A percentile compares a stretch with the other conserved stretches of the same genome.
Evolutionary conservation across 2,329 filamentous ascomycete species (phyloP).

Genomic region (Gremmenia infestans): DNA sequence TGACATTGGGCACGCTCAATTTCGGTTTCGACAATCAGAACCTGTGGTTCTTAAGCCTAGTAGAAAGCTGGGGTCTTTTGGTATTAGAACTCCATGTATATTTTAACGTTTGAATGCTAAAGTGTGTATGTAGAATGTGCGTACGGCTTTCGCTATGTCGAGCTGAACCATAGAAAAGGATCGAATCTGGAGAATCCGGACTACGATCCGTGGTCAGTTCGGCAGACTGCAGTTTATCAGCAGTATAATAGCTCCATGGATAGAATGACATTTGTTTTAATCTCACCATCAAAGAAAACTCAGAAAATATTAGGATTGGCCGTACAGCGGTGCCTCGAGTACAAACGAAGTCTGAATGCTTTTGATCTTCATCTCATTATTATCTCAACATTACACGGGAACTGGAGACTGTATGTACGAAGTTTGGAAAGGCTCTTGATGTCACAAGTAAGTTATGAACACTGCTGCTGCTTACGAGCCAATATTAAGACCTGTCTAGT

Average conservation of each 20-base stretch:
- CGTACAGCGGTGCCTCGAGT: neutral
- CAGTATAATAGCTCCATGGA: constrained; percentile 6
- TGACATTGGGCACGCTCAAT: constrained; percentile 10
- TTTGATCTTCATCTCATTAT: constrained; percentile 16
- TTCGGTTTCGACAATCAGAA: constrained; percentile 6
- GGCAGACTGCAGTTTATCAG: constrained; percentile 16
- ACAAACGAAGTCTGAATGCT: constrained; percentile 1
- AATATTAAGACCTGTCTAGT: neutral
- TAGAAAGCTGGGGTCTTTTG: constrained; percentile 5
- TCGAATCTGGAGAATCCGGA: constrained; percentile 1
- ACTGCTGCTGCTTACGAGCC: too few relatives aligned
- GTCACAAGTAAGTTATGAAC: neutral
- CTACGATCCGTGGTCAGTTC: constrained; percentile 17
- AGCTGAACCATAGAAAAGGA: constrained; percentile 5
- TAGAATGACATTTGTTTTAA: constrained; percentile 6
- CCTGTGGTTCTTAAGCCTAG: neutral
- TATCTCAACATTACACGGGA: constrained; percentile 10
- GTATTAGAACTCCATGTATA: neutral
- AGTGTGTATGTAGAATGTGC: constrained; percentile 11
- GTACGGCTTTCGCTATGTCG: constrained; percentile 14
- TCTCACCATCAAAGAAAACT: constrained; percentile 5
- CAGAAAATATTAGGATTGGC: neutral
- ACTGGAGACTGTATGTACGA: constrained; percentile 14
- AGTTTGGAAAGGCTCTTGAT: constrained; percentile 6
- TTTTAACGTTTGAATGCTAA: neutral